These are phyloP conservation scores for Mimosa pudica DNA, from an alignment of 306 rosid species.

Conservation along the genomic window DNA sequence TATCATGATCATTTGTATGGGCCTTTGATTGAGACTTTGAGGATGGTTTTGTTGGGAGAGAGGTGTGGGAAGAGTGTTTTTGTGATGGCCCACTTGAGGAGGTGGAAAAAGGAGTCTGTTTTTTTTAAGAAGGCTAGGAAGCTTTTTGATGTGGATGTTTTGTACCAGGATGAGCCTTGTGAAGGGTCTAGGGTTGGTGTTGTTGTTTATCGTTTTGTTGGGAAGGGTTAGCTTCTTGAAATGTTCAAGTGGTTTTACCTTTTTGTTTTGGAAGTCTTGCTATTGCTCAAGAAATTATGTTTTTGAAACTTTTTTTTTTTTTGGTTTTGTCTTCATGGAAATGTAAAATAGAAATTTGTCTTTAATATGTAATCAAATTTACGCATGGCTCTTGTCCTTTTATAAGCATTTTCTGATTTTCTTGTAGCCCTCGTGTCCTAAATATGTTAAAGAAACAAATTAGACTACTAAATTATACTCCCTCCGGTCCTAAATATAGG, in stretches of 20 bases:
- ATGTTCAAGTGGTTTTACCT: neutral
- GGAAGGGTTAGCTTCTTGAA: conserved; percentile 29
- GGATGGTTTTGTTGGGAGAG: conserved; percentile 37
- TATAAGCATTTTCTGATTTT: no score
- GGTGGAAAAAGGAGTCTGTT: conserved; percentile 87
- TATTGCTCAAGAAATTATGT: neutral
- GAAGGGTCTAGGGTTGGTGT: conserved; percentile 75
- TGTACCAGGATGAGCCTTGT: conserved; percentile 56
- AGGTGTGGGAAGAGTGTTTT: conserved; percentile 47
- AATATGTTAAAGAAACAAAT: no score
- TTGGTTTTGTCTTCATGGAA: neutral
- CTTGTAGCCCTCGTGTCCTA: no score
- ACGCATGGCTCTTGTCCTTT: neutral
- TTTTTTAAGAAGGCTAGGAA: conserved; percentile 87
- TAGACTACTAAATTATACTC: no score
- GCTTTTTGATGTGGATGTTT: conserved; percentile 58
- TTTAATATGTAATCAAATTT: neutral
- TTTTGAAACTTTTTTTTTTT: neutral
- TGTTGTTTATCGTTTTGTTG: conserved; percentile 60
- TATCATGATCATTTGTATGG: conserved; percentile 81
- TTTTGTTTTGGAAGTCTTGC: neutral
- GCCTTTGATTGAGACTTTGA: conserved; percentile 77
- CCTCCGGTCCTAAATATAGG: no score
- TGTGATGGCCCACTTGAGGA: conserved; percentile 81
- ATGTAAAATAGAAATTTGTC: neutral